Conservation (phyloP, 768 basidiomycete species). For the Hypsizygus marmoreus region DNA sequence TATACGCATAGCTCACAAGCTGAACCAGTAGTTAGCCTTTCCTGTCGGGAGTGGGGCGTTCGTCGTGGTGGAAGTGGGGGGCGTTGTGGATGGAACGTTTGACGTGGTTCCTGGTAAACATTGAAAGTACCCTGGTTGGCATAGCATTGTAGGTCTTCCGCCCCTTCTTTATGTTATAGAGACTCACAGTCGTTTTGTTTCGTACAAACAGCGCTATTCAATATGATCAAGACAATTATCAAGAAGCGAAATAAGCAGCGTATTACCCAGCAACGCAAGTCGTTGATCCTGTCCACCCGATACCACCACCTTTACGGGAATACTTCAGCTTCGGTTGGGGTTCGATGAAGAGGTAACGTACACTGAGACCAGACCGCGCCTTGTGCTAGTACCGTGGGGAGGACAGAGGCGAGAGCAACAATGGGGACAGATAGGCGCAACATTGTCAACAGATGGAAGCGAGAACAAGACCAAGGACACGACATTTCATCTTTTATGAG, state of each 20-base stretch:
- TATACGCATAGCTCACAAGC: constrained; percentile 44
- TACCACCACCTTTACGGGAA: constrained; percentile 19
- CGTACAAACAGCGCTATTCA: constrained; percentile 22
- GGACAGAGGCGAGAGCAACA: constrained; percentile 9
- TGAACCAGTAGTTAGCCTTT: constrained; percentile 54
- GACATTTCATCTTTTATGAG: too few relatives aligned
- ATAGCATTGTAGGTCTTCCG: not conserved
- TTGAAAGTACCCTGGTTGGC: constrained; percentile 41
- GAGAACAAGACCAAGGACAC: too few relatives aligned
- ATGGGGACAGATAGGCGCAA: not conserved
- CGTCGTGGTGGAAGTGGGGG: constrained; percentile 20
- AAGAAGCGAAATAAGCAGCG: not conserved
- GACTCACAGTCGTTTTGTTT: constrained; percentile 30
- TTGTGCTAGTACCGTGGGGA: constrained; percentile 15
- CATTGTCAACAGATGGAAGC: not conserved
- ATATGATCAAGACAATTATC: not conserved
- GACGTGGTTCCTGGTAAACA: constrained; percentile 32
- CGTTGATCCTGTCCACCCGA: constrained; percentile 42
- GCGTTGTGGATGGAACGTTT: constrained; percentile 2
- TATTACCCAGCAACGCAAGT: constrained; percentile 42
- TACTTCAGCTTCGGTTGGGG: not conserved
- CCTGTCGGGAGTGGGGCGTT: constrained; percentile 19
- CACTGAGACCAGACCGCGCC: constrained; percentile 20
- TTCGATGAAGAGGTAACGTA: not conserved
- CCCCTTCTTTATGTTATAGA: not conserved